A percentile compares a stretch with the other conserved stretches of the same genome.
Conservation (phyloP, 75 land plant genomes). For the Isoetes taiwanensis region DNA sequence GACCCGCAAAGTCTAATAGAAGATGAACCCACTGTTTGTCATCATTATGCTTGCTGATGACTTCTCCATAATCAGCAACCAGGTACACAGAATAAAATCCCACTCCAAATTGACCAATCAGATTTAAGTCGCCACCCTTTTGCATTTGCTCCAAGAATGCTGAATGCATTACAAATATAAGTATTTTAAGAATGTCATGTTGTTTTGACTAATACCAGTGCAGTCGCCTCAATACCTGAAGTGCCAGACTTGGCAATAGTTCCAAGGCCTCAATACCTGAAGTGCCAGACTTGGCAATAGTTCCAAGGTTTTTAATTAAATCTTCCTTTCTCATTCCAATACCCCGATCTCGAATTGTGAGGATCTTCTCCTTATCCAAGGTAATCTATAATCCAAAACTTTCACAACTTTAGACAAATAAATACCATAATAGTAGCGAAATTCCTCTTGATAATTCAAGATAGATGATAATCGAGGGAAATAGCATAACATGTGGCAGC, state of each 20-base stretch:
- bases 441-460: neutral
- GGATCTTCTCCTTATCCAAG: constrained; percentile 78
- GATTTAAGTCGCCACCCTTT: constrained; percentile 71
- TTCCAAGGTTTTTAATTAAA: constrained; percentile 89
- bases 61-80: constrained; percentile 95
- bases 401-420: no score
- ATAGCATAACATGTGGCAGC: no score
- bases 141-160: constrained; percentile 98
- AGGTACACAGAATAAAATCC: constrained; percentile 96
- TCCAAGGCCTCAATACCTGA: constrained; percentile 98
- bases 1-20: neutral
- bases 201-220: no score
- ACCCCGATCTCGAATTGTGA: constrained; percentile 79
- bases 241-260: constrained; percentile 99
- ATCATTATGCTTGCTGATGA: constrained; percentile 97
- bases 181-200: no score
- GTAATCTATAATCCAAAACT: constrained; percentile 48
- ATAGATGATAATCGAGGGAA: neutral
- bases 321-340: constrained; percentile 99
- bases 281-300: constrained; percentile 97
- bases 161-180: no score
- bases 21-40: constrained; percentile 76
- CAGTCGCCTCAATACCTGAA: no score
- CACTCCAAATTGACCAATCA: constrained; percentile 99
- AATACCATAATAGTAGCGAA: neutral